Evolutionary conservation across 257 asterid genomes (phyloP).

Genomic region (Salvia rosmarinus): DNA sequence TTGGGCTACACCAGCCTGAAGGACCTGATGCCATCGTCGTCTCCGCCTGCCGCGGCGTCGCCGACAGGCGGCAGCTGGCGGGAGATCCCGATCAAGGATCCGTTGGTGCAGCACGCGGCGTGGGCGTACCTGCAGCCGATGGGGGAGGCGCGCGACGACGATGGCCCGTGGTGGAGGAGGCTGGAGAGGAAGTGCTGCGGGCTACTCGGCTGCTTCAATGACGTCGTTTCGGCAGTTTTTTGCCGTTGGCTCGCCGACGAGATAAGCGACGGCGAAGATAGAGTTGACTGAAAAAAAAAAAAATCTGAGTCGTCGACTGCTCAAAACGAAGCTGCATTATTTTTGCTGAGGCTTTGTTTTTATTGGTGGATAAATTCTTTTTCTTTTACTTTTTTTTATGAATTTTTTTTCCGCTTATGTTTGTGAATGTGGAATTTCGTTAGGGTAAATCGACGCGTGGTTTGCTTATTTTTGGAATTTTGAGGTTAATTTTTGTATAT

Average conservation of each 20-base stretch:
- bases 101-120: conserved; percentile 83
- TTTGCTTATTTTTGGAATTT: conserved; percentile 1
- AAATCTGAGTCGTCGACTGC: neutral
- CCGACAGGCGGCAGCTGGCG: conserved; percentile 60
- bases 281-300: conserved; percentile 38
- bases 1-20: conserved; percentile 65
- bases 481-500: conserved; percentile 5
- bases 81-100: conserved; percentile 83
- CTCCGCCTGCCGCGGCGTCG: conserved; percentile 45
- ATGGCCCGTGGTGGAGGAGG: conserved; percentile 41
- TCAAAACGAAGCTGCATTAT: conserved; percentile 37
- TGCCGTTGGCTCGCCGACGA: conserved; percentile 27
- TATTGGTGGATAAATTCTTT: conserved; percentile 7
- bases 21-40: conserved; percentile 57
- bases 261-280: conserved; percentile 3
- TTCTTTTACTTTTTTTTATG: neutral
- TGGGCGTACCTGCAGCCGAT: conserved; percentile 90
- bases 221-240: conserved; percentile 46
- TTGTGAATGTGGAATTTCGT: conserved; percentile 27
- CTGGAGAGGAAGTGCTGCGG: conserved; percentile 44
- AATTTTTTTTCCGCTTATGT: neutral
- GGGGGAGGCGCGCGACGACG: conserved; percentile 41
- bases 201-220: conserved; percentile 53
- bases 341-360: conserved; percentile 33
- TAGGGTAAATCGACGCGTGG: neutral